Base-by-base conservation (phyloP, 495 filamentous ascomycete genomes). In the Thermothielavioides terrestris region DNA sequence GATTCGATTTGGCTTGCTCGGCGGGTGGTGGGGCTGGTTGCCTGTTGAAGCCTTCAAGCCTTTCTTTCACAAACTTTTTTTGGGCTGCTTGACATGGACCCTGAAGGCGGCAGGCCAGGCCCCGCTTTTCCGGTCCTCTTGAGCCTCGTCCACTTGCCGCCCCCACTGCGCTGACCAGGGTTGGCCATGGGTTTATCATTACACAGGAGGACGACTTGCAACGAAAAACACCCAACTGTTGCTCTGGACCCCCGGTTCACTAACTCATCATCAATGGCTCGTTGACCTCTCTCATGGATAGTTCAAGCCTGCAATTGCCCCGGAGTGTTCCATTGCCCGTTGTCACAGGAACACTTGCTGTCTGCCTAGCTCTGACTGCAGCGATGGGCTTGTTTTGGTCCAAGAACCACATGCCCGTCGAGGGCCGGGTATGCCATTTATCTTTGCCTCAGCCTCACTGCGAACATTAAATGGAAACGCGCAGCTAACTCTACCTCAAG, bases 371-470 rank as follows among this genome's bases (percentile, higher is more conserved):
- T 27, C 60, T 71, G 17, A 36, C 60, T 31, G 79, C 76, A 17
- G 35, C 17, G 50, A 89, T 90, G 85, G 79, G 83, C 27, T 65
- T 78, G 39, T 84, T 87, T 50, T 65, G 69, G 20, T 63, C 71
- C 52, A 81, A 77, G 57, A 92, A 94, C 59, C 79, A 87, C 34
- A 86, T 95, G 66, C 79, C 79, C 53, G 85, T 95, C 10, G 78
- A 89, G 55, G 87, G 88, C 59, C 80, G 79, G 67, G 88, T 91
- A 74, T 50, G 77, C 70, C 6, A 6, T 22, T 37, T 17, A 52
- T 7, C 11, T 17, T 35, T 26, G 2, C 8, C 11, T 40, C 35
- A 18, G 4, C 22, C 30, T n/a, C n/a, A n/a, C n/a, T n/a, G n/a
- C n/a, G n/a, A n/a, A 17, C 21, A 18, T 15, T 21, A 14, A 22